These are phyloP conservation scores for Westerdykella aurantiaca DNA, from an alignment of 2,329 filamentous ascomycete genomes.

Conservation along the genomic window DNA sequence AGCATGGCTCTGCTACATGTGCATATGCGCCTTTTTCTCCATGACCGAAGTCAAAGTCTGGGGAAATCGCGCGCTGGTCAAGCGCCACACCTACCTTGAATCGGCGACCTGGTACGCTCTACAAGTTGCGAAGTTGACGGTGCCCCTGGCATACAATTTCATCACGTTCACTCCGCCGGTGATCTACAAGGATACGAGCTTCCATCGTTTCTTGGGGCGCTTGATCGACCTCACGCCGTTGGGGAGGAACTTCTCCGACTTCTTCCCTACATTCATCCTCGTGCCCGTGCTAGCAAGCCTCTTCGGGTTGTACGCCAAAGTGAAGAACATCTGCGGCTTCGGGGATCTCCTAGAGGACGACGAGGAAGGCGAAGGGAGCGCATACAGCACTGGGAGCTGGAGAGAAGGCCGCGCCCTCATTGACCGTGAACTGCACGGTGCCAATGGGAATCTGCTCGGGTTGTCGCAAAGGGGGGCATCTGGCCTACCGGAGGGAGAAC, in stretches of 20 bases:
- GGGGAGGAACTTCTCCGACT: conserved; percentile 75
- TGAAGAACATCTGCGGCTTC: conserved; percentile 72
- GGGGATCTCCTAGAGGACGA: conserved; percentile 73
- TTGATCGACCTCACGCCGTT: conserved; percentile 78
- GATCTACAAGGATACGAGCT: conserved; percentile 72
- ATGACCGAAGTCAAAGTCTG: conserved; percentile 95
- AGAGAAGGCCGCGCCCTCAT: conserved; percentile 87
- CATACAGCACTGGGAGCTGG: conserved; percentile 78
- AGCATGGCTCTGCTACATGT: conserved; percentile 95
- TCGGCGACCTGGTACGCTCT: conserved; percentile 94
- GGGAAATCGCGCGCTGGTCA: conserved; percentile 86
- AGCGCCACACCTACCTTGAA: conserved; percentile 85
- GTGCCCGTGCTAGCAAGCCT: conserved; percentile 78
- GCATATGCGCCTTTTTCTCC: conserved; percentile 75
- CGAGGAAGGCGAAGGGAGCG: conserved; percentile 56
- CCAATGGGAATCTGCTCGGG: conserved; percentile 32
- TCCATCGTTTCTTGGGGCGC: conserved; percentile 79
- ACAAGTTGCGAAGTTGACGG: conserved; percentile 85
- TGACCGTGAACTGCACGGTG: conserved; percentile 63
- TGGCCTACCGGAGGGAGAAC: conserved; percentile 14
- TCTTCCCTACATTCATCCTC: conserved; percentile 84
- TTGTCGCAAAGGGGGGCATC: conserved; percentile 16
- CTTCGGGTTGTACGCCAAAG: conserved; percentile 82
- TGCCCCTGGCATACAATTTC: conserved; percentile 94
- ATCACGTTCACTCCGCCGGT: conserved; percentile 74